Conservation (phyloP, 768 basidiomycete species). For the Phylloporus sp. region DNA sequence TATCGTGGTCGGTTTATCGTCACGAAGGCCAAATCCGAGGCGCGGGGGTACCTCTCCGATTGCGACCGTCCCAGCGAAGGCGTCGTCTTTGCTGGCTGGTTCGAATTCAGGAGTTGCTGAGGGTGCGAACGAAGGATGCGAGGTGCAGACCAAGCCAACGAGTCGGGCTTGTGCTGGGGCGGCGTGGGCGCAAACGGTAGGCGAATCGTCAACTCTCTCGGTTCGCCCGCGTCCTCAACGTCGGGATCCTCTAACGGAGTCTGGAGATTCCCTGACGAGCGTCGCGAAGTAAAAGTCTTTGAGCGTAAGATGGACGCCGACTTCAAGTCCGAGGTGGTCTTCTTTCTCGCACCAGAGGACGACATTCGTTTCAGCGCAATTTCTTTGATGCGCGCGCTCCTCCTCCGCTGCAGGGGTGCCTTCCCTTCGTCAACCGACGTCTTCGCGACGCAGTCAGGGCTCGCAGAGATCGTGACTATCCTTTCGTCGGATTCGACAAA, state of each 20-base stretch:
- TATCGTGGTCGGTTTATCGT: conserved; percentile 21
- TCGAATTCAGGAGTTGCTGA: conserved; percentile 11
- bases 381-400: conserved; percentile 23
- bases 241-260: background rate
- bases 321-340: background rate
- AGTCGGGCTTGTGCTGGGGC: conserved; percentile 4
- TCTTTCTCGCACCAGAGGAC: conserved; percentile 1
- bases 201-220: conserved; percentile 17
- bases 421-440: background rate
- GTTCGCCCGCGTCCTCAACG: background rate
- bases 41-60: conserved; percentile 20
- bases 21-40: conserved; percentile 20
- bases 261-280: background rate
- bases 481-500: background rate
- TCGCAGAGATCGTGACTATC: background rate
- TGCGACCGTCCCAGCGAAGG: conserved; percentile 19
- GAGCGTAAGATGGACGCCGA: conserved; percentile 13
- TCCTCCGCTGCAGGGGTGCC: conserved; percentile 10
- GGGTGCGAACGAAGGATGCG: conserved; percentile 27
- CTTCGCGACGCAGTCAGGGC: background rate
- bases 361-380: conserved; percentile 12
- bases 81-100: background rate
- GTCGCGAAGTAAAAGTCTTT: conserved; percentile 3
- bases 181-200: conserved; percentile 23
- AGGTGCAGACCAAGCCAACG: conserved; percentile 7